A percentile compares a stretch with the other conserved stretches of the same genome.
Evolutionary conservation across 805 yeast species (phyloP).

Genomic region (Sugiyamaella lignohabitans): DNA sequence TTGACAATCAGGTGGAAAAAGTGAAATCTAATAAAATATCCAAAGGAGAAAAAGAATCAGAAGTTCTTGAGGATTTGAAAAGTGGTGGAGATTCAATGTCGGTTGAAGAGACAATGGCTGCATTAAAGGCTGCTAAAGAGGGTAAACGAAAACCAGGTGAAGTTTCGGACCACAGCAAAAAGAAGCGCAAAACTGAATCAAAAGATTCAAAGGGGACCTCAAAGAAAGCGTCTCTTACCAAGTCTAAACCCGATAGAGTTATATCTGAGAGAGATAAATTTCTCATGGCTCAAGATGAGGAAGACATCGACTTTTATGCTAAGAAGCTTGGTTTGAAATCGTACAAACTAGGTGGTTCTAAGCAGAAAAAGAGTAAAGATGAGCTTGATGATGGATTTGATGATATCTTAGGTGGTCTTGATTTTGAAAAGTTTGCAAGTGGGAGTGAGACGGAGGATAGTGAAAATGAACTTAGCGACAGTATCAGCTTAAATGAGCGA

Average conservation of each 20-base stretch:
- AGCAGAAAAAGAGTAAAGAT: constrained; percentile 4
- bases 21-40: constrained; percentile 10
- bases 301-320: constrained; percentile 76
- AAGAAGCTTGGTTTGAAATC: constrained; percentile 66
- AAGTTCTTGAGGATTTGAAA: too few species aligned
- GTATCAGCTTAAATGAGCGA: constrained; percentile 2
- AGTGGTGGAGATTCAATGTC: constrained; percentile 15
- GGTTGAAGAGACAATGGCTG: constrained; percentile 24
- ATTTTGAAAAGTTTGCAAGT: constrained; percentile 22
- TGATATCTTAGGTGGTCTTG: constrained; percentile 56
- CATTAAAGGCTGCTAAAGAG: constrained; percentile 23
- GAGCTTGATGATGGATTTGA: constrained; percentile 74
- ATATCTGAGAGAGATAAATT: constrained; percentile 41
- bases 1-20: too few species aligned
- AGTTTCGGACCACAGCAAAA: neutral
- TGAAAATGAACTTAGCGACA: constrained; percentile 15
- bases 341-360: constrained; percentile 41
- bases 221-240: constrained; percentile 10
- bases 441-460: constrained; percentile 16
- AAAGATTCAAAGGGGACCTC: neutral
- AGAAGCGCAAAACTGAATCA: neutral
- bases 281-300: constrained; percentile 55
- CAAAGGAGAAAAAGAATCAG: constrained; percentile 27
- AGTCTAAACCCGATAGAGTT: constrained; percentile 13
- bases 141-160: constrained; percentile 4